Evolutionary conservation across 441 rosid genomes (phyloP).

Genomic region (Arabidopsis lyrata): DNA sequence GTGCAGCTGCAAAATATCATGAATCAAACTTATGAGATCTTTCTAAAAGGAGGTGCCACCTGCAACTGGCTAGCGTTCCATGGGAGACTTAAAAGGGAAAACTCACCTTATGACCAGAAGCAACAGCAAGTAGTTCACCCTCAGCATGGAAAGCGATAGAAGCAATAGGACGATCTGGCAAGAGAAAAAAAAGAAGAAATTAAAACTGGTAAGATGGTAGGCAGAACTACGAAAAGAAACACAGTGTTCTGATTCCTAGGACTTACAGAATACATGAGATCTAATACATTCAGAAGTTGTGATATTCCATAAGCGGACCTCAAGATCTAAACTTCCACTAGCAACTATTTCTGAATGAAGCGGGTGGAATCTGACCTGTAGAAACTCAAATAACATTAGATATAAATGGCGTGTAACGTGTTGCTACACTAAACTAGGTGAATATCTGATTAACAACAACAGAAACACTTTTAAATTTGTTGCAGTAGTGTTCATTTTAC

Average conservation of each 20-base stretch:
- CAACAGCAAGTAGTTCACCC: slow-evolving; percentile 92
- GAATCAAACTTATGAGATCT: background rate
- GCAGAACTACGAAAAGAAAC: slow-evolving; percentile 15
- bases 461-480: background rate
- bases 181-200: slow-evolving; percentile 20
- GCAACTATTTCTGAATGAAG: slow-evolving; percentile 79
- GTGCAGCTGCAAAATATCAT: slow-evolving; percentile 59
- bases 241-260: slow-evolving; percentile 22
- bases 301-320: slow-evolving; percentile 91
- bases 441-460: background rate
- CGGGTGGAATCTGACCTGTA: slow-evolving; percentile 97
- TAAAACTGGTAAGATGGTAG: slow-evolving; percentile 23
- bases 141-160: slow-evolving; percentile 95
- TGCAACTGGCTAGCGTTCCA: slow-evolving; percentile 8
- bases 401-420: background rate
- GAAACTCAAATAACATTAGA: slow-evolving; percentile 39
- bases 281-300: slow-evolving; percentile 77
- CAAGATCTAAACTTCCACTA: slow-evolving; percentile 96
- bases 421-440: slow-evolving; percentile 1
- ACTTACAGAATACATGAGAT: slow-evolving; percentile 86
- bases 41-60: slow-evolving; percentile 5
- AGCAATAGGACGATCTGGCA: slow-evolving; percentile 88
- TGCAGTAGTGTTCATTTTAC: background rate
- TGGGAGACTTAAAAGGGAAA: slow-evolving; percentile 17
- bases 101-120: slow-evolving; percentile 93